These are phyloP conservation scores for Picea sitchensis DNA, from an alignment of 75 land plant species.

Conservation along the genomic window DNA sequence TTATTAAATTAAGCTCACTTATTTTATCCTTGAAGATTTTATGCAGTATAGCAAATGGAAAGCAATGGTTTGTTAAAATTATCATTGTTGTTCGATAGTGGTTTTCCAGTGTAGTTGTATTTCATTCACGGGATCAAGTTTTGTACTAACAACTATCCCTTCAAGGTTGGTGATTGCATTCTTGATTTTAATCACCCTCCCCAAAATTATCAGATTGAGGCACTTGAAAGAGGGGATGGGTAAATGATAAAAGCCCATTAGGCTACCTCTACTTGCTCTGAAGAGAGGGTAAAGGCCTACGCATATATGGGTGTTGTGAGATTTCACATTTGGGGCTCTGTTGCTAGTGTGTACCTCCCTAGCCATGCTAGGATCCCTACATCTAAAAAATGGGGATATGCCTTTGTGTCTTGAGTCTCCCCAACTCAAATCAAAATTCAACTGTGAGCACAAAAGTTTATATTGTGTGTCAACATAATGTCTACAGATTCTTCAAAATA, in stretches of 20 bases:
- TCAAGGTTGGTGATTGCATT: slow-evolving; percentile 38
- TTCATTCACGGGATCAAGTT: slow-evolving; percentile 61
- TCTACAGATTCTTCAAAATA: background rate
- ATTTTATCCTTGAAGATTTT: background rate
- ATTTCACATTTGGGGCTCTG: too few relatives aligned
- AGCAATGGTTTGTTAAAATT: slow-evolving; percentile 3
- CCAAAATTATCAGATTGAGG: too few relatives aligned
- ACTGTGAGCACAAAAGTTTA: background rate
- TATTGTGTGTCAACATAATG: background rate
- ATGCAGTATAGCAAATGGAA: background rate
- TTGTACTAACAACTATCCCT: slow-evolving; percentile 64
- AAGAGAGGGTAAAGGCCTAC: too few relatives aligned
- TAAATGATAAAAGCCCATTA: too few relatives aligned
- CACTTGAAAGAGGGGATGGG: too few relatives aligned
- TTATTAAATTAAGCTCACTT: too few relatives aligned
- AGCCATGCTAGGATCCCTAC: background rate
- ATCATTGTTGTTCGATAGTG: slow-evolving; percentile 21
- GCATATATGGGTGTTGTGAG: too few relatives aligned
- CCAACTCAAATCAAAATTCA: background rate
- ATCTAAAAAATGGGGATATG: background rate
- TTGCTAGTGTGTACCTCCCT: background rate
- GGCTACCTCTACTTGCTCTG: too few relatives aligned
- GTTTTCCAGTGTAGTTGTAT: slow-evolving; percentile 71
- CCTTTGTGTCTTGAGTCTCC: background rate
- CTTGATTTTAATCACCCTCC: background rate